These are phyloP conservation scores for Phyllosticta citrichinensis DNA, from an alignment of 2,329 filamentous ascomycete species.

Conservation along the genomic window DNA sequence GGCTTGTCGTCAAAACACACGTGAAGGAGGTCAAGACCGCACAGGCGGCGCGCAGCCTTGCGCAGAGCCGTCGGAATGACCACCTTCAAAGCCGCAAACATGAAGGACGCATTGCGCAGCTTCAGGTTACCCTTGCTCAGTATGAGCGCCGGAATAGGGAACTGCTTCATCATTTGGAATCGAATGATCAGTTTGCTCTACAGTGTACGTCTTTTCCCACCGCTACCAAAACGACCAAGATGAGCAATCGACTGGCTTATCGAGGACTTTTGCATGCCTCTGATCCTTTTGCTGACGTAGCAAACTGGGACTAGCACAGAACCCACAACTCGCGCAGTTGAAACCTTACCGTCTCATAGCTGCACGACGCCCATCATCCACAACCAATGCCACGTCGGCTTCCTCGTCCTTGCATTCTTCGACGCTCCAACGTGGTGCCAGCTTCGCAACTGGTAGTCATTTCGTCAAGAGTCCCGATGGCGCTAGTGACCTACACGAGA, in stretches of 20 bases:
- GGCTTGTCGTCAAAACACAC: slow-evolving; percentile 29
- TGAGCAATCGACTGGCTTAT: neutral
- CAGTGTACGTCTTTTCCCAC: slow-evolving; percentile 20
- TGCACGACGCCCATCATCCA: neutral
- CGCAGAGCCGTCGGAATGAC: slow-evolving; percentile 21
- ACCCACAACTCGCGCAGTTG: neutral
- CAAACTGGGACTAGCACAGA: neutral
- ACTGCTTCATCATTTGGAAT: slow-evolving; percentile 27
- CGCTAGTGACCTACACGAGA: slow-evolving; percentile 15
- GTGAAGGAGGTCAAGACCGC: slow-evolving; percentile 30
- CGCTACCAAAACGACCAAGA: neutral
- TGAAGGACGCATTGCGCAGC: slow-evolving; percentile 19
- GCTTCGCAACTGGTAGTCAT: neutral
- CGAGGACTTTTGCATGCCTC: neutral
- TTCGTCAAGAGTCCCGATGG: neutral
- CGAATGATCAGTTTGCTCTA: slow-evolving; percentile 24
- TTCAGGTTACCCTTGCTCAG: slow-evolving; percentile 21
- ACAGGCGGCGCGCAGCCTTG: slow-evolving; percentile 22
- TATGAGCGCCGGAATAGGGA: slow-evolving; percentile 28
- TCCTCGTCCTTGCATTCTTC: slow-evolving; percentile 11
- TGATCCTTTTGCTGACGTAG: neutral
- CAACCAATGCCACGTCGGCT: neutral
- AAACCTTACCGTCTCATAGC: neutral
- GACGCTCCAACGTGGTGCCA: slow-evolving; percentile 7
- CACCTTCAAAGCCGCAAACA: slow-evolving; percentile 23